Evolutionary conservation across 805 yeast genomes (phyloP).

Genomic region (Kazachstania bromeliacearum): DNA sequence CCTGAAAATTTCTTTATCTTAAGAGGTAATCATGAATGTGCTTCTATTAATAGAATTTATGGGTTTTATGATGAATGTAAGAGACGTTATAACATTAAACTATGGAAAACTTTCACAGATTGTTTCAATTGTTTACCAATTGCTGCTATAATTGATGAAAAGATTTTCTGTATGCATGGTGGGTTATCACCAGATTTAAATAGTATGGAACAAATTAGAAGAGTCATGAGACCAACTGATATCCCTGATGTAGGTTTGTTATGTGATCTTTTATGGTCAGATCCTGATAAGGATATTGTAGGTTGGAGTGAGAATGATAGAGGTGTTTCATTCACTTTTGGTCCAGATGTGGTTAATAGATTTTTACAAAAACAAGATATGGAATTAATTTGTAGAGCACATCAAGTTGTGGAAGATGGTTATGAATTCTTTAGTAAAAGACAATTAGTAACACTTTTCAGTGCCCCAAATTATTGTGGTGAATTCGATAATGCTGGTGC

Average conservation of each 20-base stretch:
- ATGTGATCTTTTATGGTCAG: slow-evolving; percentile 96
- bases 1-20: slow-evolving; percentile 95
- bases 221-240: slow-evolving; percentile 99
- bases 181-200: slow-evolving; percentile 95
- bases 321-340: slow-evolving; percentile 98
- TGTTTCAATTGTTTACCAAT: slow-evolving; percentile 97
- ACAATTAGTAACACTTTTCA: slow-evolving; percentile 88
- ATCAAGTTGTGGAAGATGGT: slow-evolving; percentile 98
- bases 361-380: slow-evolving; percentile 94
- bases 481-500: slow-evolving; percentile 99
- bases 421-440: slow-evolving; percentile 94
- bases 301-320: slow-evolving; percentile 99
- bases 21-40: slow-evolving; percentile 98
- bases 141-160: slow-evolving; percentile 96
- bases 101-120: slow-evolving; percentile 98
- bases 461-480: slow-evolving; percentile 98
- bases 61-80: slow-evolving; percentile 98
- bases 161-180: slow-evolving; percentile 98
- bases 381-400: slow-evolving; percentile 97
- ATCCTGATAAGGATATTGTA: slow-evolving; percentile 95
- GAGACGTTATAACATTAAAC: slow-evolving; percentile 94
- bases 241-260: slow-evolving; percentile 95
- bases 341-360: slow-evolving; percentile 97
- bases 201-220: slow-evolving; percentile 96
- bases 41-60: slow-evolving; percentile 93